Conservation (phyloP, 2,329 filamentous ascomycete species). For the Xylariaceae sp. region DNA sequence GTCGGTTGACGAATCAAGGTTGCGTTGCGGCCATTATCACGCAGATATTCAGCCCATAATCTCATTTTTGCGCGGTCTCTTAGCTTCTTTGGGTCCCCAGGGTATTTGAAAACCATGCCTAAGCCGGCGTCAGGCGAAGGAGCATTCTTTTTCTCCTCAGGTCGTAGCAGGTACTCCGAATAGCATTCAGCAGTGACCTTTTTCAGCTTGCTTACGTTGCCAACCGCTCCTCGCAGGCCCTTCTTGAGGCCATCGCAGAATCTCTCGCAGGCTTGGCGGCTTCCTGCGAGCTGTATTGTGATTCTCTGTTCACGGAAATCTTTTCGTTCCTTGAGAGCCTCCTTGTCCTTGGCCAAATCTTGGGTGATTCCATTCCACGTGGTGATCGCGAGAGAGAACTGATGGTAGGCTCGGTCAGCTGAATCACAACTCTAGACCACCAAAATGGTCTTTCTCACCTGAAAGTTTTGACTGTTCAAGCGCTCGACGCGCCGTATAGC, state of each 20-base stretch:
- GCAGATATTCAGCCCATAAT: slow-evolving; percentile 93
- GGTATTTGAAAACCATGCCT: slow-evolving; percentile 91
- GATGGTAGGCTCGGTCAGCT: slow-evolving; percentile 29
- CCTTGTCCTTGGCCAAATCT: slow-evolving; percentile 53
- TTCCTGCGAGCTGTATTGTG: slow-evolving; percentile 88
- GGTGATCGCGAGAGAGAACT: slow-evolving; percentile 91
- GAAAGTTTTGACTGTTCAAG: slow-evolving; percentile 88
- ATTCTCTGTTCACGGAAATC: slow-evolving; percentile 76
- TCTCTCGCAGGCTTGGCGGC: slow-evolving; percentile 85
- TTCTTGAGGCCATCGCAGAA: slow-evolving; percentile 97
- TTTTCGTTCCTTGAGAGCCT: slow-evolving; percentile 47
- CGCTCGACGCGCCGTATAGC: slow-evolving; percentile 91
- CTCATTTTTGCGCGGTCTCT: slow-evolving; percentile 97
- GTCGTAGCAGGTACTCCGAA: slow-evolving; percentile 79
- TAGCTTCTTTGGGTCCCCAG: slow-evolving; percentile 91
- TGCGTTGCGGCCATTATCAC: slow-evolving; percentile 92
- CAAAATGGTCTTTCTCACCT: slow-evolving; percentile 50
- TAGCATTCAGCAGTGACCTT: slow-evolving; percentile 84
- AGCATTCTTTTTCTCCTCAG: slow-evolving; percentile 65
- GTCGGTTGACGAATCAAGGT: slow-evolving; percentile 94
- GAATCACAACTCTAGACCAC: neutral
- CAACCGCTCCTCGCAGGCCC: slow-evolving; percentile 83
- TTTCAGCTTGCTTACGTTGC: slow-evolving; percentile 84
- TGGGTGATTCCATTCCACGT: slow-evolving; percentile 83
- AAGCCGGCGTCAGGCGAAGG: slow-evolving; percentile 89